phyloP scores from a whole-genome alignment of 495 filamentous ascomycete species.

The Physcia stellaris region DNA sequence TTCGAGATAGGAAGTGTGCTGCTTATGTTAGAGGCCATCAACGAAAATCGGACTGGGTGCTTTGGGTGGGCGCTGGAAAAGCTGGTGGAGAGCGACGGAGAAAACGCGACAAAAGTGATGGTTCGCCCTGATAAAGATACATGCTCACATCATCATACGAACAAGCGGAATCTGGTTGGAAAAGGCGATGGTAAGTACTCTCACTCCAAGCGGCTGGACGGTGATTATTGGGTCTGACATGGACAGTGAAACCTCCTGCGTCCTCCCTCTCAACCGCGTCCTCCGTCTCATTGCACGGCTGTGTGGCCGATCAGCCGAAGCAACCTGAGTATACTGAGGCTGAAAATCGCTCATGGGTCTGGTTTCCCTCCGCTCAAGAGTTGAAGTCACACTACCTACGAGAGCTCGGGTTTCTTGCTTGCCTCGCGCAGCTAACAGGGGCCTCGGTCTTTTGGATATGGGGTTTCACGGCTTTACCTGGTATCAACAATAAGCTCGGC shows the following conservation, averaged over 20 bases:
- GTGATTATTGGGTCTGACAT: too few relatives aligned
- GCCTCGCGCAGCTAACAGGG: slow-evolving; percentile 42
- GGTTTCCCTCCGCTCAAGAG: slow-evolving; percentile 45
- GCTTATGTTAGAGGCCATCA: slow-evolving; percentile 54
- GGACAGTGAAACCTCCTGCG: too few relatives aligned
- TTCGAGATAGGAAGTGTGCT: slow-evolving; percentile 55
- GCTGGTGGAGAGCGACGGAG: slow-evolving; percentile 23
- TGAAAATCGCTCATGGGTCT: too few relatives aligned
- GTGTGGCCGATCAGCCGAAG: too few relatives aligned
- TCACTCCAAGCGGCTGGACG: slow-evolving; percentile 1
- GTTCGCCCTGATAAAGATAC: slow-evolving; percentile 19
- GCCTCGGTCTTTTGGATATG: slow-evolving; percentile 51
- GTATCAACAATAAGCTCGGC: slow-evolving; percentile 37
- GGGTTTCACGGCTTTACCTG: slow-evolving; percentile 50
- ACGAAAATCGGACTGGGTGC: slow-evolving; percentile 50
- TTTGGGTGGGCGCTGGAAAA: slow-evolving; percentile 55
- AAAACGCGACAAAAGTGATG: slow-evolving; percentile 4
- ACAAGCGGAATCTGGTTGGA: slow-evolving; percentile 33
- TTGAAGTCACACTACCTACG: slow-evolving; percentile 48
- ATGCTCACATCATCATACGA: slow-evolving; percentile 44
- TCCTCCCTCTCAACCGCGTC: too few relatives aligned
- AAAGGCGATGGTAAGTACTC: slow-evolving; percentile 13
- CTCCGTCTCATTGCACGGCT: too few relatives aligned
- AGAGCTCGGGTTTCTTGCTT: slow-evolving; percentile 58
- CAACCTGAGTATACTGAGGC: too few relatives aligned